Evolutionary conservation across 2,329 filamentous ascomycete genomes (phyloP).

Genomic region (Biscogniauxia marginata): DNA sequence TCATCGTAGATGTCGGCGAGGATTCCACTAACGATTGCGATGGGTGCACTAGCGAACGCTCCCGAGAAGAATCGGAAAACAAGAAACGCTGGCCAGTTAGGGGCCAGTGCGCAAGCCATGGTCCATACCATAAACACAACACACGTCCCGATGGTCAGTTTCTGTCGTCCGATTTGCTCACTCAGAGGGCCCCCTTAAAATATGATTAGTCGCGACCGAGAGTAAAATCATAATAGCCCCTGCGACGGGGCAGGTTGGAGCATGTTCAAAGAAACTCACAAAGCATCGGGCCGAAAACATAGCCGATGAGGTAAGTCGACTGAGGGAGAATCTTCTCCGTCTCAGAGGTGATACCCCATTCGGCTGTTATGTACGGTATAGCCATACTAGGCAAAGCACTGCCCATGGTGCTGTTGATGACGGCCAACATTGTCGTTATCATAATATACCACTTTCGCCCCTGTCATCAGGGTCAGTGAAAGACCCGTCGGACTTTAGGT

Average conservation of each 20-base stretch:
- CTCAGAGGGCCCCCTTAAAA: constrained; percentile 63
- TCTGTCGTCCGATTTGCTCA: constrained; percentile 61
- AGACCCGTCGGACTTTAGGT: background rate
- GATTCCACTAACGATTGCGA: constrained; percentile 62
- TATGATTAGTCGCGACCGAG: constrained; percentile 26
- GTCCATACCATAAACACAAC: constrained; percentile 49
- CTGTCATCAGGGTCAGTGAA: constrained; percentile 32
- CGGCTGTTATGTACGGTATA: constrained; percentile 52
- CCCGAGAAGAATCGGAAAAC: constrained; percentile 55
- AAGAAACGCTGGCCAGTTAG: constrained; percentile 42
- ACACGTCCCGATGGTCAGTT: constrained; percentile 46
- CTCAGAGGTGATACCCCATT: constrained; percentile 54
- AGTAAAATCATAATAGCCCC: background rate
- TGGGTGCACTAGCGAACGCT: constrained; percentile 55
- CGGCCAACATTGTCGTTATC: constrained; percentile 54
- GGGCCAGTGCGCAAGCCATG: constrained; percentile 52
- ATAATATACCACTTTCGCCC: constrained; percentile 54
- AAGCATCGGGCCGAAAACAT: constrained; percentile 50
- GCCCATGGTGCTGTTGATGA: constrained; percentile 68
- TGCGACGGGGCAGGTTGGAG: background rate
- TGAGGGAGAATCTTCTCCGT: constrained; percentile 54
- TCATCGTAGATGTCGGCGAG: constrained; percentile 66
- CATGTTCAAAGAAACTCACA: constrained; percentile 20
- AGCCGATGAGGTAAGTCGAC: constrained; percentile 63
- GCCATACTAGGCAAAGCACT: constrained; percentile 65